Base-by-base conservation (phyloP, 345 rosid genomes). In the Eucalyptus sideroxylon region DNA sequence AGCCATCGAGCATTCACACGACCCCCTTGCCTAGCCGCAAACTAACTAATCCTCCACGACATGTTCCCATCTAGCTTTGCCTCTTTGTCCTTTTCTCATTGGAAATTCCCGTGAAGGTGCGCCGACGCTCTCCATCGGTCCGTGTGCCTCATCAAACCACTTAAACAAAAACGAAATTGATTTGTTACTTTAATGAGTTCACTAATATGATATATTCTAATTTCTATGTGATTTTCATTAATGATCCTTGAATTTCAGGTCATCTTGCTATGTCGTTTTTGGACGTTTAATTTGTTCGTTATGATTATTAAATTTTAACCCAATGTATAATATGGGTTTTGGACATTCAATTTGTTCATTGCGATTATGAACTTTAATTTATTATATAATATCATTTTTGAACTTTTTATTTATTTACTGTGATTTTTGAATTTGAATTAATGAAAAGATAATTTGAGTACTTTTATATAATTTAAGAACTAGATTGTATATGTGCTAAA, bases 301-400 rank as follows among this genome's bases (percentile, higher is more conserved):
- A 0, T 62, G 5, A 11, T 62, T 30, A 0, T 27, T 13, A 0
- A 27, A 62, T 3, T 62, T 62, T 62, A 15, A 14, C 4, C 5
- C 3, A 27, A 62, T 0, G 0, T 30, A 24, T 30, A 60, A 65
- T 30, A 16, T 65, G 5, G 0, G 9, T 16, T 16, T 4, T 30
- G 9, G 4, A 62, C 2, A 0, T 30, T 67, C 3, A 0, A n/a
- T 67, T 67, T 67, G 2, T 67, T 8, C 11, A 31, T 7, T 24
- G 0, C 13, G 1, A 0, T 56, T 56, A 0, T 56, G 1, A 56
- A 56, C 3, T 56, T 56, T 27, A 27, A 12, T 12, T 5, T 60
- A 30, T 15, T 30, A 0, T 8, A 9, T 16, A 31, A 31, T 67
- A 37, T 8, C 12, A 5, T 69, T 17, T 0, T 34, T 17, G 13